These are phyloP conservation scores for Isabelozyma gotoi DNA, from an alignment of 805 yeast species.

Conservation along the genomic window DNA sequence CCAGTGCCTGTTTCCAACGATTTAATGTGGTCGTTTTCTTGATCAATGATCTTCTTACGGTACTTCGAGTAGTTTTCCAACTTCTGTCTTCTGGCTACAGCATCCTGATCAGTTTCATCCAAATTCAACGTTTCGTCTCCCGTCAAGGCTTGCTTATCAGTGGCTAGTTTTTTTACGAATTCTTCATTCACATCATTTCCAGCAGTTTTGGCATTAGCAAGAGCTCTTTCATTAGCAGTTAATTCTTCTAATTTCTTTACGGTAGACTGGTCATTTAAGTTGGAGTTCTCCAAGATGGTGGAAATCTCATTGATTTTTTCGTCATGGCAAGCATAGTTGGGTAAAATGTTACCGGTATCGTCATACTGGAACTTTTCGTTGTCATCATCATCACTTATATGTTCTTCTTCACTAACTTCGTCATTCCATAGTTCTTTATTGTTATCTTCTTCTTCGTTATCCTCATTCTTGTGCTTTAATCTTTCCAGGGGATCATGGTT, in stretches of 20 bases:
- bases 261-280: slow-evolving; percentile 44
- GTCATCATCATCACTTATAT: slow-evolving; percentile 57
- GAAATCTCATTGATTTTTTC: slow-evolving; percentile 40
- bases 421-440: slow-evolving; percentile 23
- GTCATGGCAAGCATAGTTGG: slow-evolving; percentile 52
- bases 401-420: slow-evolving; percentile 58
- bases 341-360: slow-evolving; percentile 58
- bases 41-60: slow-evolving; percentile 59
- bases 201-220: slow-evolving; percentile 53
- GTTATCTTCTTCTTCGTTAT: slow-evolving; percentile 9
- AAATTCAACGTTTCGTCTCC: slow-evolving; percentile 46
- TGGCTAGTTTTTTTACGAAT: slow-evolving; percentile 29
- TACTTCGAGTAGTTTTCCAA: slow-evolving; percentile 58
- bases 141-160: slow-evolving; percentile 38
- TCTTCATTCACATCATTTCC: slow-evolving; percentile 37
- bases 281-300: slow-evolving; percentile 36
- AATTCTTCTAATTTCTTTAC: slow-evolving; percentile 54
- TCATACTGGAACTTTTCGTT: slow-evolving; percentile 58
- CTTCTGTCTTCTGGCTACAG: slow-evolving; percentile 47
- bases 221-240: slow-evolving; percentile 57
- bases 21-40: slow-evolving; percentile 39
- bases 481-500: slow-evolving; percentile 76
- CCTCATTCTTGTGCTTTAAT: slow-evolving; percentile 23
- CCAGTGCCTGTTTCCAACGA: slow-evolving; percentile 12
- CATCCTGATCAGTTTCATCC: slow-evolving; percentile 46